Percentiles rank a stretch among this genome's conserved stretches.
phyloP scores from a whole-genome alignment of 805 yeast genomes.

The Candida pseudofarinosa region DNA sequence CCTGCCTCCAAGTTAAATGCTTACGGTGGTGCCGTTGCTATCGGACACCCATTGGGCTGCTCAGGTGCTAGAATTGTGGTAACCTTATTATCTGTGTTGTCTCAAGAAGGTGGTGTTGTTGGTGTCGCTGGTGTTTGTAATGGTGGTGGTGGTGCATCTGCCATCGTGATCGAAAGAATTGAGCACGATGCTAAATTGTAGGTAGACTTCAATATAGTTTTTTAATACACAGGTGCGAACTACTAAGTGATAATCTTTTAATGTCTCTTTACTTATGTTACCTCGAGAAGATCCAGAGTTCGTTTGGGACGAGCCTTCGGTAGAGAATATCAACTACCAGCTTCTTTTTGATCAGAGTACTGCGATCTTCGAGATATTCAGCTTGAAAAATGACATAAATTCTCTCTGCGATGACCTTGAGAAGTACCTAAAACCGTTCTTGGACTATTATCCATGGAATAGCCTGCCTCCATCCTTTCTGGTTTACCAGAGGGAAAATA shows the following conservation, averaged over 20 bases:
- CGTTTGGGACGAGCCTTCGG: conserved; percentile 9
- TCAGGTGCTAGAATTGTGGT: conserved; percentile 94
- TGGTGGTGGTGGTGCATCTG: conserved; percentile 99
- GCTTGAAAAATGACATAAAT: conserved; percentile 1
- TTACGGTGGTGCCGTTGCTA: conserved; percentile 94
- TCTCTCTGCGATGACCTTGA: conserved; percentile 3
- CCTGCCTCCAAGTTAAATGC: conserved; percentile 71
- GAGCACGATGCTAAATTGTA: conserved; percentile 36
- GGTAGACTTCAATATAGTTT: conserved; percentile 2
- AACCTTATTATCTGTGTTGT: conserved; percentile 74
- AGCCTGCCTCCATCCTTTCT: conserved; percentile 3
- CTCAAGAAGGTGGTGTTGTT: conserved; percentile 73
- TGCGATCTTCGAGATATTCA: conserved; percentile 7
- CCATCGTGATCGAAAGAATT: conserved; percentile 77
- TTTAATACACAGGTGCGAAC: neutral
- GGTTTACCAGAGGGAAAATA: conserved; percentile 3
- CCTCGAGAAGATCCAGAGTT: conserved; percentile 1
- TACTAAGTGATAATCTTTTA: neutral
- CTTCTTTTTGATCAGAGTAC: conserved; percentile 7
- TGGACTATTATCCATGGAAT: conserved; percentile 20
- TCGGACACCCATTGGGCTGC: conserved; percentile 93
- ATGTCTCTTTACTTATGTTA: neutral
- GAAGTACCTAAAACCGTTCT: conserved; percentile 15
- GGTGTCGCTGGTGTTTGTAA: conserved; percentile 98
- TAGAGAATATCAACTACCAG: conserved; percentile 4